These are phyloP conservation scores for Hypoxylon sp. DNA, from an alignment of 2,329 filamentous ascomycete species.

Conservation along the genomic window DNA sequence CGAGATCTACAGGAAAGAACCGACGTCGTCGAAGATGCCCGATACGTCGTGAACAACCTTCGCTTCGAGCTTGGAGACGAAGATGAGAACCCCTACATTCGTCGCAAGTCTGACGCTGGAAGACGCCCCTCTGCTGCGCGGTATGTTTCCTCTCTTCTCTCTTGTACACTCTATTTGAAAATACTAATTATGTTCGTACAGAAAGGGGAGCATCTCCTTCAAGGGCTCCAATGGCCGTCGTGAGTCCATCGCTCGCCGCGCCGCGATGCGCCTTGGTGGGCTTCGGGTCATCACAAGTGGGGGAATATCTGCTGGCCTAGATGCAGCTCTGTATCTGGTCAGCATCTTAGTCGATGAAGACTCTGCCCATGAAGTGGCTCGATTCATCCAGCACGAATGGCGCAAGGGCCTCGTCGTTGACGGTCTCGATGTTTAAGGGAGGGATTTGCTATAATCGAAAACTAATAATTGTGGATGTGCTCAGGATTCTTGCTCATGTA, in stretches of 20 bases:
- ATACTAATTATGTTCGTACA: slow-evolving; percentile 47
- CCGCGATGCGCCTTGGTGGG: slow-evolving; percentile 75
- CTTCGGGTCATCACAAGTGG: slow-evolving; percentile 81
- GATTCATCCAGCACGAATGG: slow-evolving; percentile 83
- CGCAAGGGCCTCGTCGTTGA: slow-evolving; percentile 85
- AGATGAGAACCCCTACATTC: slow-evolving; percentile 84
- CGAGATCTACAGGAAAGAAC: slow-evolving; percentile 78
- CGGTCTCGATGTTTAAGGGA: slow-evolving; percentile 77
- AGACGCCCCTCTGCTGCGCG: slow-evolving; percentile 68
- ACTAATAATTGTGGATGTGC: slow-evolving; percentile 24
- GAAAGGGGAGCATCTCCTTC: slow-evolving; percentile 86
- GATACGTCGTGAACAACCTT: slow-evolving; percentile 91
- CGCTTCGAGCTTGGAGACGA: slow-evolving; percentile 84
- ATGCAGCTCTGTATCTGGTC: slow-evolving; percentile 86
- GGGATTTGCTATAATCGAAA: slow-evolving; percentile 26
- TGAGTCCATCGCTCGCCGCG: slow-evolving; percentile 82
- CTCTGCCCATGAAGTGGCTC: slow-evolving; percentile 77
- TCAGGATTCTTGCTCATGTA: slow-evolving; percentile 30
- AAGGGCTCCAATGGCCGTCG: slow-evolving; percentile 77
- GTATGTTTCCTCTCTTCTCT: slow-evolving; percentile 57
- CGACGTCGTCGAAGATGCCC: slow-evolving; percentile 80
- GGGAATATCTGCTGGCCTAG: slow-evolving; percentile 80
- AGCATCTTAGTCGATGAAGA: slow-evolving; percentile 82
- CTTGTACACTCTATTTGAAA: neutral
- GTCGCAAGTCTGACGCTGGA: slow-evolving; percentile 74